These are phyloP conservation scores for Colletotrichum limetticola DNA, from an alignment of 2,329 filamentous ascomycete genomes.

Conservation along the genomic window DNA sequence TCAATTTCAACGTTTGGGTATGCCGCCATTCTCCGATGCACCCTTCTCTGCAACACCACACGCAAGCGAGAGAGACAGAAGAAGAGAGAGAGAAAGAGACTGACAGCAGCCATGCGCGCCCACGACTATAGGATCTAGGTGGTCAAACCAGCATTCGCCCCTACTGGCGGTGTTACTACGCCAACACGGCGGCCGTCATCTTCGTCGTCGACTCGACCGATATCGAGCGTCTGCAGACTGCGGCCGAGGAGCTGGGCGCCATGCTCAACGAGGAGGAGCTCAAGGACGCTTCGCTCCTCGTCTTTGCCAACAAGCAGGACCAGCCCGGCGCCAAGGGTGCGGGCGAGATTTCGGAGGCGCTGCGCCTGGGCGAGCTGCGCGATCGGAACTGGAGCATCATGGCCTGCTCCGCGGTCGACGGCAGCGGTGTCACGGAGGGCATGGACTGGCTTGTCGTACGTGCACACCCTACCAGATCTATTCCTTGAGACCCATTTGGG, in stretches of 20 bases:
- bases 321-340: conserved; percentile 96
- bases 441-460: conserved; percentile 98
- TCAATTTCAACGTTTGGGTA: conserved; percentile 99
- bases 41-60: neutral
- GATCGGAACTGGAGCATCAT: conserved; percentile 99
- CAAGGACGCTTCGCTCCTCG: conserved; percentile 88
- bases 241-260: conserved; percentile 88
- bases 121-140: conserved; percentile 78
- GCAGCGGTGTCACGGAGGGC: conserved; percentile 92
- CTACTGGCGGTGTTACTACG: conserved; percentile 99
- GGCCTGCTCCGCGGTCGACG: conserved; percentile 95
- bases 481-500: too few relatives aligned
- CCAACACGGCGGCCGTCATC: conserved; percentile 97
- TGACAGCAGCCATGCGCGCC: conserved; percentile 34
- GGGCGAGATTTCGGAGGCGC: conserved; percentile 93
- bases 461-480: conserved; percentile 34
- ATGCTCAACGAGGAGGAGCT: conserved; percentile 99
- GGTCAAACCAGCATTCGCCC: conserved; percentile 98
- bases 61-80: neutral
- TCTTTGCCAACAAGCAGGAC: conserved; percentile 99
- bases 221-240: conserved; percentile 92
- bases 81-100: conserved; percentile 25
- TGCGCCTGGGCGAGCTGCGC: conserved; percentile 89
- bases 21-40: conserved; percentile 43
- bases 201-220: conserved; percentile 99